Base-by-base conservation (phyloP, 2,329 filamentous ascomycete genomes). In the Cadophora luteo-olivacea region DNA sequence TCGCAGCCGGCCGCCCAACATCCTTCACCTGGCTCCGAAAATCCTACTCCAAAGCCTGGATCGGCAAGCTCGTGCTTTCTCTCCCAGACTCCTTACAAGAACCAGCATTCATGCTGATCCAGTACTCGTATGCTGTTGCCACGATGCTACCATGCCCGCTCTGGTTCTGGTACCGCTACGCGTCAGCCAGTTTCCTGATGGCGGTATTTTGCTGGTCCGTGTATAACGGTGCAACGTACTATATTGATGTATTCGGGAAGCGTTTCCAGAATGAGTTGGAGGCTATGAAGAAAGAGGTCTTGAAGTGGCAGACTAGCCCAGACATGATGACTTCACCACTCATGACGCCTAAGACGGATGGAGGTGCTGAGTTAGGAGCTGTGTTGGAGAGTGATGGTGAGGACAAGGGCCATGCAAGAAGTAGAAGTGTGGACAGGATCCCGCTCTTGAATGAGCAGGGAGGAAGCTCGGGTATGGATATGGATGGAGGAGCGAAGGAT, bases 161-260 rank as follows among this genome's bases (percentile, higher is more conserved):
- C 8, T 99, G 96, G 95, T 97, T 99, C 81, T 92, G 92, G 84
- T 96, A 90, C 77, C 89, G 91, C 55, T 93, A 90, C 86, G 90
- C 92, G 0, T 96, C 92, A 51, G 89, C 90, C 1, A 73, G 79
- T 0, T 99, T 97, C 81, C 84, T 99, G 57, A 84, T 91, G 65
- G 82, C 87, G 2, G 89, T 99, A n/a, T 98, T 99, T 77, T 85
- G 89, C 54, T 97, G 94, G 94, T 97, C 93, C 74, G 91, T 97
- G 66, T 97, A 97, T 83, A 99, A 99, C 75, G 96, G 96, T 38
- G 93, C 96, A 22, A 98, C 94, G 0, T 99, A 92, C 80, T 99
- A 99, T 81, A 98, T 99, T 77, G 96, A 99, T 75, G 93, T 98
- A 1, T 99, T 98, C 78, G 96, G 97, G 65, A 97, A 92, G 76